Evolutionary conservation across 2,329 filamentous ascomycete species (phyloP).

Genomic region (Phyllosticta capitalensis): DNA sequence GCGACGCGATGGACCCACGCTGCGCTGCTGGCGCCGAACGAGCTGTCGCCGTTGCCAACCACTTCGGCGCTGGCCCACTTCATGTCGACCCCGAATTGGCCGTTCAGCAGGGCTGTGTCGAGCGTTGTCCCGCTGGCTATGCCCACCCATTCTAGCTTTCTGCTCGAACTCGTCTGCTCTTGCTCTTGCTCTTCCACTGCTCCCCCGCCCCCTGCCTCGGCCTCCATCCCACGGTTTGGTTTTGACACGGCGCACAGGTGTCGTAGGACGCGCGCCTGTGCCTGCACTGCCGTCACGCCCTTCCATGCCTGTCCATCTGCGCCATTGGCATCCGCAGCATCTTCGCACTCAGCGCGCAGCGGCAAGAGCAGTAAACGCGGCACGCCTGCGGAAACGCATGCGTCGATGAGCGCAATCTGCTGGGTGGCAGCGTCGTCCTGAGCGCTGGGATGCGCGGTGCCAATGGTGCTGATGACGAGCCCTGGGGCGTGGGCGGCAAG

Average conservation of each 20-base stretch:
- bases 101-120: conserved; percentile 23
- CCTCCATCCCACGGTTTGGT: neutral
- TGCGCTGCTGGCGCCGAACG: conserved; percentile 27
- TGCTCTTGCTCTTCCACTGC: neutral
- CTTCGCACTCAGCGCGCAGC: conserved; percentile 27
- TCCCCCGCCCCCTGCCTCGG: neutral
- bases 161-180: neutral
- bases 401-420: conserved; percentile 22
- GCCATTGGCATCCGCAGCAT: conserved; percentile 30
- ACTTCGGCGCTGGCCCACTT: conserved; percentile 32
- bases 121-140: conserved; percentile 27
- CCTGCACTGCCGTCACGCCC: conserved; percentile 22
- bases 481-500: conserved; percentile 7
- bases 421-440: conserved; percentile 15
- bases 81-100: conserved; percentile 29
- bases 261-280: conserved; percentile 21
- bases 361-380: conserved; percentile 28
- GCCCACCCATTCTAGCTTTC: conserved; percentile 19
- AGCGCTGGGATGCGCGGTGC: neutral
- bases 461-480: conserved; percentile 18
- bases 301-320: conserved; percentile 22
- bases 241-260: conserved; percentile 18
- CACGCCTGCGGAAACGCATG: conserved; percentile 26
- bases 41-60: conserved; percentile 26
- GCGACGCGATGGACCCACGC: conserved; percentile 23